Evolutionary conservation across 164 flowering plant species (phyloP).

Genomic region (Brasenia schreberi): DNA sequence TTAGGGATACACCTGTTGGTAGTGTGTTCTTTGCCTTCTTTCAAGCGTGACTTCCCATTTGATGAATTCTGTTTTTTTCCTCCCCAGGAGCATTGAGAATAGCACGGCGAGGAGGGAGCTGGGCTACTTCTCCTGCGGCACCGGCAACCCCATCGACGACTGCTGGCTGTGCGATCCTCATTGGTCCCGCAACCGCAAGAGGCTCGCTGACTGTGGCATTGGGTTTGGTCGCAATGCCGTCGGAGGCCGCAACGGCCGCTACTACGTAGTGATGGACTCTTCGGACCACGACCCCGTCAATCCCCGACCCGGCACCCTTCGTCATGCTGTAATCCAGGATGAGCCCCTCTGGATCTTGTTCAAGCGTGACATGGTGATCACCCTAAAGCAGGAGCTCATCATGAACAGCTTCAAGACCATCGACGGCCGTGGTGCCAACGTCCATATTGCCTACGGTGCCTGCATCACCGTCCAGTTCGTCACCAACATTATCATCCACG

Average conservation of each 20-base stretch:
- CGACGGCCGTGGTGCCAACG: slow-evolving; percentile 31
- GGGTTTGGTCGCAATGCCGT: slow-evolving; percentile 91
- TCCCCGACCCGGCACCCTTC: slow-evolving; percentile 79
- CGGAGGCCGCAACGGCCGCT: slow-evolving; percentile 90
- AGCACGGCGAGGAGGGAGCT: slow-evolving; percentile 66
- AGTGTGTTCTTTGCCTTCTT: too few species aligned
- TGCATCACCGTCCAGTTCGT: slow-evolving; percentile 34
- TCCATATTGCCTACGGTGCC: slow-evolving; percentile 31
- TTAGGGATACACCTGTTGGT: too few species aligned
- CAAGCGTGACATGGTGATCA: slow-evolving; percentile 32
- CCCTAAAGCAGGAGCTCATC: slow-evolving; percentile 30
- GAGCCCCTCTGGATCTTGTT: slow-evolving; percentile 51
- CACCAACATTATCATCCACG: slow-evolving; percentile 31
- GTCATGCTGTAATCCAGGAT: slow-evolving; percentile 93
- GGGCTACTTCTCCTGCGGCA: slow-evolving; percentile 63
- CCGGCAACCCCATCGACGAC: slow-evolving; percentile 87
- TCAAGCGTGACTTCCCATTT: too few species aligned
- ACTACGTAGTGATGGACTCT: slow-evolving; percentile 78
- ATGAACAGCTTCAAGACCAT: slow-evolving; percentile 42
- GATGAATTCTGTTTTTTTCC: background rate
- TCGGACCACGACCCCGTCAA: slow-evolving; percentile 71
- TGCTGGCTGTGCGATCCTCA: slow-evolving; percentile 78
- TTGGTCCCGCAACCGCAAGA: slow-evolving; percentile 75
- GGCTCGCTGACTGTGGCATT: slow-evolving; percentile 89
- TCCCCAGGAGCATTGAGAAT: slow-evolving; percentile 47